Percentiles rank a stretch among this genome's conserved stretches.
Evolutionary conservation across 129 eudicot species (phyloP).

Genomic region (Rutidosis leptorrhynchoides): DNA sequence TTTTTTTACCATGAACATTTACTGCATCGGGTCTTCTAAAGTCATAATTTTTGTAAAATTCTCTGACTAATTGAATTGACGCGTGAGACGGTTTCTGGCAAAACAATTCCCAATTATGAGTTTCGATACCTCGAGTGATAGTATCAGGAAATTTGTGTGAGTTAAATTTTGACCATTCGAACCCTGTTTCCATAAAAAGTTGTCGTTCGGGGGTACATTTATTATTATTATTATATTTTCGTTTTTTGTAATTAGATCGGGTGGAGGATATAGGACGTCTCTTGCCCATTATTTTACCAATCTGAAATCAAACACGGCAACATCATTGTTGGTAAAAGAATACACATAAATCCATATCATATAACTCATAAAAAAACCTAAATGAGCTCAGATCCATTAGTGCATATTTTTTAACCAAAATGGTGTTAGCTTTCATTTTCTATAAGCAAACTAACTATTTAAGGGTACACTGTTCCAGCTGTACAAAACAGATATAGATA

Average conservation of each 20-base stretch:
- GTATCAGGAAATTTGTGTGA: background rate
- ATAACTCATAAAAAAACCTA: too few relatives aligned
- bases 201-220: background rate
- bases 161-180: background rate
- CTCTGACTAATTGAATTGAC: background rate
- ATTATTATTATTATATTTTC: background rate
- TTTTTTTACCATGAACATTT: background rate
- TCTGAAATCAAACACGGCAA: slow-evolving; percentile 2
- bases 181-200: slow-evolving; percentile 5
- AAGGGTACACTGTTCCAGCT: background rate
- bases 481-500: background rate
- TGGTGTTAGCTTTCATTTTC: too few relatives aligned
- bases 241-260: background rate
- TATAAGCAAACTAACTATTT: slow-evolving; percentile 18
- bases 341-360: slow-evolving; percentile 11
- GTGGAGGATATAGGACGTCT: background rate
- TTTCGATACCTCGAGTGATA: background rate
- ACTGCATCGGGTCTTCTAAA: background rate
- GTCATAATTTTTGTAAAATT: background rate
- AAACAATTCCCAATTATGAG: slow-evolving; percentile 8
- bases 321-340: background rate
- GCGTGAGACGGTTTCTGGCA: background rate
- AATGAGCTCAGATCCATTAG: too few relatives aligned
- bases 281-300: slow-evolving; percentile 1
- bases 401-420: too few relatives aligned